Evolutionary conservation across 1,284 basidiomycete species (phyloP).

Genomic region (Sphaerobolus stellatus): DNA sequence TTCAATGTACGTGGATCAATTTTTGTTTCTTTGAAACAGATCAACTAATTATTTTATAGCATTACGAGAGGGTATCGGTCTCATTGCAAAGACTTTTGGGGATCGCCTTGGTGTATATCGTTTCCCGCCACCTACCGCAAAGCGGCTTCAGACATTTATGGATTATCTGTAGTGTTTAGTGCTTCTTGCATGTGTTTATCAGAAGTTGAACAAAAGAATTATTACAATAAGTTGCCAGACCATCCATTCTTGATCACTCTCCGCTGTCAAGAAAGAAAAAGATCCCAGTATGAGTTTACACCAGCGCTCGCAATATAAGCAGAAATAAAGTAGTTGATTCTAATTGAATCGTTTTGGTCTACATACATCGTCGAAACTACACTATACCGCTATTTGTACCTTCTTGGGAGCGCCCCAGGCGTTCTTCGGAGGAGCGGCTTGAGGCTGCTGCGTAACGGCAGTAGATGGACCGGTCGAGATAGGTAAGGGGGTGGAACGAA

Average conservation of each 20-base stretch:
- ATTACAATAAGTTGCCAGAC: neutral
- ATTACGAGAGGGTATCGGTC: conserved; percentile 63
- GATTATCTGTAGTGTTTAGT: conserved; percentile 49
- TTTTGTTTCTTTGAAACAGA: neutral
- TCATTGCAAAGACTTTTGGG: conserved; percentile 72
- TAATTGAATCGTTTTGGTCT: neutral
- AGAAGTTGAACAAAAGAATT: neutral
- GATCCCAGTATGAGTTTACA: no score
- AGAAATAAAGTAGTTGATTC: no score
- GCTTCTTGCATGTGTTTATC: no score
- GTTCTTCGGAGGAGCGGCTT: conserved; percentile 43
- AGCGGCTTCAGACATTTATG: conserved; percentile 67
- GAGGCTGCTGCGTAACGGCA: conserved; percentile 13
- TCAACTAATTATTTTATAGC: conserved; percentile 40
- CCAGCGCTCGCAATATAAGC: no score
- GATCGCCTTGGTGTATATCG: conserved; percentile 74
- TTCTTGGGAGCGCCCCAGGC: conserved; percentile 59
- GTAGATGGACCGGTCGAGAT: conserved; percentile 15
- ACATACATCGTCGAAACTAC: neutral
- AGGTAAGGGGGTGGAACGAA: conserved; percentile 69
- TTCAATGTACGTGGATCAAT: conserved; percentile 52
- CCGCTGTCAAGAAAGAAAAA: no score
- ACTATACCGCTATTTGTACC: conserved; percentile 17
- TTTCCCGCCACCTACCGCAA: conserved; percentile 65
- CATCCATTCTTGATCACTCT: no score